Evolutionary conservation across 768 basidiomycete genomes (phyloP).

Genomic region (Cyathus striatus): DNA sequence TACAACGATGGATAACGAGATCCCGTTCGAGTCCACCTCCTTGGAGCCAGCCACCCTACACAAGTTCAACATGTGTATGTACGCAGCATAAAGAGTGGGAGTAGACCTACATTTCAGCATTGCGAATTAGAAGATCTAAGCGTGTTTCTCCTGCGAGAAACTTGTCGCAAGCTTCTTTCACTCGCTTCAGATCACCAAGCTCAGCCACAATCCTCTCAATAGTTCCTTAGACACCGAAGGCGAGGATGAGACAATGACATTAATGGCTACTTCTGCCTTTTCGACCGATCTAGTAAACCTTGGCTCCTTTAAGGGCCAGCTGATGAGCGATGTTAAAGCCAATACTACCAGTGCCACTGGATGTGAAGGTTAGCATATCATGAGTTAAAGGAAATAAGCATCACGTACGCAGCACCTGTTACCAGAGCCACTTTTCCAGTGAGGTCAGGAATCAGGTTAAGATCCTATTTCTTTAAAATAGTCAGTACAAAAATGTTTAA

Average conservation of each 20-base stretch:
- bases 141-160: neutral
- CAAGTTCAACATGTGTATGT: neutral
- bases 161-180: neutral
- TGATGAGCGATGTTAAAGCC: neutral
- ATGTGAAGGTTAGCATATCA: no score
- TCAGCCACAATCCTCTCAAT: neutral
- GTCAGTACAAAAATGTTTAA: no score
- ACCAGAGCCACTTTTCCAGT: neutral
- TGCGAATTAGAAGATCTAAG: neutral
- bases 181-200: neutral
- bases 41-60: neutral
- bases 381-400: no score
- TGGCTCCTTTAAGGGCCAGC: neutral
- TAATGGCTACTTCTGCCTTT: neutral
- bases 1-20: neutral
- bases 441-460: neutral
- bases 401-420: neutral
- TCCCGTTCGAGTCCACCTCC: neutral
- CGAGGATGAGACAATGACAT: neutral
- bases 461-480: neutral
- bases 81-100: neutral
- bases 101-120: neutral
- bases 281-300: neutral
- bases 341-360: neutral
- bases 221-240: neutral